phyloP scores from a whole-genome alignment of 345 rosid species.

The Mercurialis annua region DNA sequence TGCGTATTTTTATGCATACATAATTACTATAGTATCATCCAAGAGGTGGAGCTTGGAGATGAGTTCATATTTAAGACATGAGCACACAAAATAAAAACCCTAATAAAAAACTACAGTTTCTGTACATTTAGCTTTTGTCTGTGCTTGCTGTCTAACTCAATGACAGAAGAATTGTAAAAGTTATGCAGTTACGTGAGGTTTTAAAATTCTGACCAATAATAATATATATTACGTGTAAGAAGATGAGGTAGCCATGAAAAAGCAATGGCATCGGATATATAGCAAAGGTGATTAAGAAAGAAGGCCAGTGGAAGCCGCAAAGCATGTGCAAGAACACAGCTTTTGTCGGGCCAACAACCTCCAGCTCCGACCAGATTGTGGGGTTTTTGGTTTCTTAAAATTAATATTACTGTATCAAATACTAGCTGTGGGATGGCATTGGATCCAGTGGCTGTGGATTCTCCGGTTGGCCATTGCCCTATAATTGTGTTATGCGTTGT shows the following conservation, averaged over 20 bases:
- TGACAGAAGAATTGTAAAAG: too few relatives aligned
- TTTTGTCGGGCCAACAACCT: slow-evolving; percentile 48
- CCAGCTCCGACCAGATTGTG: slow-evolving; percentile 45
- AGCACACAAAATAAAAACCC: too few relatives aligned
- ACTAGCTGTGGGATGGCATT: neutral
- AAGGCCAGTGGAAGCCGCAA: neutral
- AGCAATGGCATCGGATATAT: slow-evolving; percentile 14
- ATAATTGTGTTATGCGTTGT: neutral
- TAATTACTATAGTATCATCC: too few relatives aligned
- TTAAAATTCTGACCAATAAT: neutral
- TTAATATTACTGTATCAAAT: neutral
- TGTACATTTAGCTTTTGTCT: too few relatives aligned
- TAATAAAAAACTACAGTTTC: too few relatives aligned
- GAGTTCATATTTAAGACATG: too few relatives aligned
- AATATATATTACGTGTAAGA: too few relatives aligned
- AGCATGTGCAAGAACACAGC: slow-evolving; percentile 39
- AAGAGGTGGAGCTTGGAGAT: too few relatives aligned
- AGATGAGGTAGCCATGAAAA: neutral
- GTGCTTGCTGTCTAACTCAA: too few relatives aligned
- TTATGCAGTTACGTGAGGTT: neutral
- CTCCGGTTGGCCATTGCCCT: slow-evolving; percentile 21
- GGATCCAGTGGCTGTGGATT: slow-evolving; percentile 21
- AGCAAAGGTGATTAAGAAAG: too few relatives aligned
- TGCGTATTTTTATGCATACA: too few relatives aligned
- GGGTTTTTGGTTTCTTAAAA: slow-evolving; percentile 13